Evolutionary conservation across 2,329 filamentous ascomycete species (phyloP), one percentile per base, ranked within the genome.

Genomic region (Aspergillus oerlinghausenensis): DNA sequence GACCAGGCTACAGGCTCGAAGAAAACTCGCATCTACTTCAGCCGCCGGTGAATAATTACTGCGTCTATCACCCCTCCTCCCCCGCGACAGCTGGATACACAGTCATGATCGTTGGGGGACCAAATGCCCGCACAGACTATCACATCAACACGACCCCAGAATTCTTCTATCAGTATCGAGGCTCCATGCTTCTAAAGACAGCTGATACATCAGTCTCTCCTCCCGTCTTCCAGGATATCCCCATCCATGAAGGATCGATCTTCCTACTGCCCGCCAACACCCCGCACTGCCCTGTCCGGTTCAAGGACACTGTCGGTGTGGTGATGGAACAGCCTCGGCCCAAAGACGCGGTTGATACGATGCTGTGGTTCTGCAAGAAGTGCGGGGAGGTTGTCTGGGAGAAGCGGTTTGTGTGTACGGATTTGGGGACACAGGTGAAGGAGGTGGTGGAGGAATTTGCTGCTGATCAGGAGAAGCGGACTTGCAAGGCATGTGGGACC

Each of bases 91-190:
- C 92, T 70, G 94, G 94, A 29, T 92, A 95, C 73, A 97, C 97
- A 69, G 92, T 92, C 61, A 79, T 79, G 88, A 92, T 96, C 67
- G 92, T 99, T 60, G 94, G 94, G 71, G 94, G 94, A 11, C 94
- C 94, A 68, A 97, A 97, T 75, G 90, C 90, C 59, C 87, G 94
- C 62, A 97, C 92, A 55, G 94, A 97, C 81, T 99, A 97, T 81
- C 94, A 97, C 82, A 93, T 97, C 83, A 97, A 97, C 81, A 80
- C 86, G 67, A 97, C 93, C 0, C 87, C 94, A 11, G 94, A 97
- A 75, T 97, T 92, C 88, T 99, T 97, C 85, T 97, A 94, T 82
- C 93, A 97, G 76, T 86, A 96, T 83, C 87, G 87, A 67, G 94
- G 94, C 63, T 87, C 88, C 63, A 97, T 97, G 93, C 81, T 94